These are phyloP conservation scores for Aspergillus panamensis DNA, from an alignment of 495 filamentous ascomycete species.

Conservation along the genomic window DNA sequence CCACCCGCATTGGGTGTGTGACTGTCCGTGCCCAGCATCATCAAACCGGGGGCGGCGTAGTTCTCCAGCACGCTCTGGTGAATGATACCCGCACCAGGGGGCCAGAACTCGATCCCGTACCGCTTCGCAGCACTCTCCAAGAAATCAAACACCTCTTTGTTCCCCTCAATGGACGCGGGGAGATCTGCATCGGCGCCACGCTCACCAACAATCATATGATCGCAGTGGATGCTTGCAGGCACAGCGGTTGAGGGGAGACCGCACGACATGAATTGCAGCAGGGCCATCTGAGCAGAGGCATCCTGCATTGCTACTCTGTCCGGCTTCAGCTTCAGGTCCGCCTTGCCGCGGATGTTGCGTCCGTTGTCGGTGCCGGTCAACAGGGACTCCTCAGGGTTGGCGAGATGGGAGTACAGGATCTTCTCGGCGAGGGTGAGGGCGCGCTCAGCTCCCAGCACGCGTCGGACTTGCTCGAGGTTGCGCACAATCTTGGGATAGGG, in stretches of 20 bases:
- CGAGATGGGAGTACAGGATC: constrained; percentile 93
- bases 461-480: constrained; percentile 62
- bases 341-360: constrained; percentile 71
- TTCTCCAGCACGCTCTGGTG: constrained; percentile 98
- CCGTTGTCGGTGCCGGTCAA: constrained; percentile 78
- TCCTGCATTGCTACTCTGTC: constrained; percentile 99
- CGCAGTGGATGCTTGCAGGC: constrained; percentile 96
- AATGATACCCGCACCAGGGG: constrained; percentile 97
- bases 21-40: constrained; percentile 99
- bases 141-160: constrained; percentile 97
- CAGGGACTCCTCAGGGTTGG: constrained; percentile 80
- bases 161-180: constrained; percentile 80
- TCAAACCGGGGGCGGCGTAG: constrained; percentile 92
- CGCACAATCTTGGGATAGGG: constrained; percentile 61
- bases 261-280: constrained; percentile 98
- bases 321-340: constrained; percentile 95
- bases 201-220: constrained; percentile 95
- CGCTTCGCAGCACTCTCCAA: constrained; percentile 90
- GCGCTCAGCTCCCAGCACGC: constrained; percentile 61
- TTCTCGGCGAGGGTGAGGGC: constrained; percentile 90
- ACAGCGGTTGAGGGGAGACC: constrained; percentile 88
- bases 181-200: constrained; percentile 86
- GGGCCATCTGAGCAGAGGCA: constrained; percentile 96
- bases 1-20: constrained; percentile 97
- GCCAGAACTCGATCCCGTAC: constrained; percentile 99